Evolutionary conservation across 768 basidiomycete genomes (phyloP), one percentile per base, ranked within the genome.

Genomic region (Serpula lacrymans): DNA sequence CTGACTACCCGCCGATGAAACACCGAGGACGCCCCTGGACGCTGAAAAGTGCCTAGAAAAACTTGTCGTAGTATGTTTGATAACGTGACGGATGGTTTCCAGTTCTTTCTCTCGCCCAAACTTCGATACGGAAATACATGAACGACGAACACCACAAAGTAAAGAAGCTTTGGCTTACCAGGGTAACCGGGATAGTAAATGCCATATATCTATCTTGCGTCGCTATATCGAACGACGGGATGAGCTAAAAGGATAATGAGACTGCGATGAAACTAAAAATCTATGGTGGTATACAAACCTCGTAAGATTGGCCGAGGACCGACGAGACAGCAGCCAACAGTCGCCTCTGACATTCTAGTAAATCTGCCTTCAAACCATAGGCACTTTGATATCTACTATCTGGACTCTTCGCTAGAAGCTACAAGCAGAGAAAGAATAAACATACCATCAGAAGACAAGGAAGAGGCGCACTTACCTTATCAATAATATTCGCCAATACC

Each of bases 101-200:
- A 86, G 62, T 58, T 86, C 84, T 50, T 74, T 81, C 35, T 85
- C 82, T 33, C 85, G 72, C 6, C 85, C 85, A 53, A 82, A 86
- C 77, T 80, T 25, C 22, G n/a, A 14, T 26, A 18, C 20, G 33
- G 20, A 10, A 24, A 7, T 26, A 11, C 21, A 39, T 16, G 25
- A 30, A 23, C 21, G 26, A 31, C 20, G 20, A 11, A 10, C 26
- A 4, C 16, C 27, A 43, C 28, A 26, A 18, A 12, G 14, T 14
- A 17, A 28, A 32, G n/a, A n/a, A n/a, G n/a, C n/a, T n/a, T 3
- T 7, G 12, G 51, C 68, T 45, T 62, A 84, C 82, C 63, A 87
- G 60, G 24, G 75, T 70, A 27, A 78, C 72, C 2, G 84, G 84
- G 50, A 85, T 75, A 0, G 81, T 84, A 43, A 85, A 85, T 55